Conservation (phyloP, 2,329 filamentous ascomycete species). For the Lachnellula hyalina region DNA sequence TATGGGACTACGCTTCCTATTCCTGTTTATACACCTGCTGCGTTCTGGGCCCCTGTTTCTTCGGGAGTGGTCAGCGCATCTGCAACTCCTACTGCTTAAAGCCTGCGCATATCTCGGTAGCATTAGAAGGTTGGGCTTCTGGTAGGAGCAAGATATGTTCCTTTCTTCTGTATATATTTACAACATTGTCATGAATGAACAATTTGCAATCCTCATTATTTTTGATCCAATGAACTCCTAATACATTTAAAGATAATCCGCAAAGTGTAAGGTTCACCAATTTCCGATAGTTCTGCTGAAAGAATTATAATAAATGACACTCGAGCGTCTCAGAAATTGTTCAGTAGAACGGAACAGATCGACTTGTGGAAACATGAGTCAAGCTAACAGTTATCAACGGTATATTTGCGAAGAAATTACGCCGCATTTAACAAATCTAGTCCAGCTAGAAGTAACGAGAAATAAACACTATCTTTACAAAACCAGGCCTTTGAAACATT, state of each 20-base stretch:
- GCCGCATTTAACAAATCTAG: too few relatives aligned
- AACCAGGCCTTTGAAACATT: too few relatives aligned
- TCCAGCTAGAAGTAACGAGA: too few relatives aligned
- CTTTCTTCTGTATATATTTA: background rate
- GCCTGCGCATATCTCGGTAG: background rate
- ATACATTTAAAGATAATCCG: background rate
- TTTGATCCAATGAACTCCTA: background rate
- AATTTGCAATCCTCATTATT: background rate
- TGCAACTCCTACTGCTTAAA: background rate
- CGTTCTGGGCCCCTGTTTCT: constrained; percentile 25
- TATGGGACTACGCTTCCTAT: constrained; percentile 30
- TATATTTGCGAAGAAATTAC: too few relatives aligned
- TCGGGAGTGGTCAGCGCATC: background rate
- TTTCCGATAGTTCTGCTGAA: too few relatives aligned
- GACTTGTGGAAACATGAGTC: too few relatives aligned
- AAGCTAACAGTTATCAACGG: too few relatives aligned
- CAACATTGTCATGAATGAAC: background rate
- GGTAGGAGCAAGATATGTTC: background rate
- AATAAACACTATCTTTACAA: too few relatives aligned
- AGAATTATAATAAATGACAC: too few relatives aligned
- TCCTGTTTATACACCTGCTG: constrained; percentile 29
- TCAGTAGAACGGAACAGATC: too few relatives aligned
- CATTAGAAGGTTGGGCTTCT: background rate
- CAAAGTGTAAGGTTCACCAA: too few relatives aligned
- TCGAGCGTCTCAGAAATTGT: too few relatives aligned